These are phyloP conservation scores for Colletotrichum zoysiae DNA, from an alignment of 2,329 filamentous ascomycete species.

Conservation along the genomic window DNA sequence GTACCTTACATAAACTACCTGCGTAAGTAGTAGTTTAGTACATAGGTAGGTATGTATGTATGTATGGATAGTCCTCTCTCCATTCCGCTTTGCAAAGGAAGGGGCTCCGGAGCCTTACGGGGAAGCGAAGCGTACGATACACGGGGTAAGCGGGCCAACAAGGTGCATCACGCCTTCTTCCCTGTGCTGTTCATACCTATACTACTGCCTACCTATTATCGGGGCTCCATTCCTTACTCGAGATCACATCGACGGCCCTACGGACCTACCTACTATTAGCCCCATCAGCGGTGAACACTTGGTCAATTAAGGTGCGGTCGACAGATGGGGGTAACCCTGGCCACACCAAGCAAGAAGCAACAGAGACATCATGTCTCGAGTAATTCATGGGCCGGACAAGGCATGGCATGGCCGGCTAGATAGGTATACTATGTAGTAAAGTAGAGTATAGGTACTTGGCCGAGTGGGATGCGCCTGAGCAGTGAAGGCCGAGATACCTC, in stretches of 20 bases:
- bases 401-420: slow-evolving; percentile 18
- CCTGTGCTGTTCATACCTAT: not conserved
- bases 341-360: slow-evolving; percentile 32
- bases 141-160: slow-evolving; percentile 5
- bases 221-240: not conserved
- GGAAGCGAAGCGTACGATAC: slow-evolving; percentile 7
- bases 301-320: slow-evolving; percentile 33
- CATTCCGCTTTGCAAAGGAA: not conserved
- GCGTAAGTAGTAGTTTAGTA: too few species aligned
- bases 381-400: slow-evolving; percentile 28
- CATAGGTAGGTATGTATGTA: too few species aligned
- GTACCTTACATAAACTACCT: too few species aligned
- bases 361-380: slow-evolving; percentile 34
- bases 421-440: too few species aligned
- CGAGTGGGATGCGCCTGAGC: slow-evolving; percentile 4
- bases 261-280: not conserved
- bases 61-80: too few species aligned
- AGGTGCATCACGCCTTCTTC: not conserved
- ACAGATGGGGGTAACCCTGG: slow-evolving; percentile 27
- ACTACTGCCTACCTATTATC: not conserved
- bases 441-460: not conserved
- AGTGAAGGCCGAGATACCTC: not conserved
- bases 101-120: slow-evolving; percentile 5
- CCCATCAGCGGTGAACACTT: not conserved
- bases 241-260: not conserved